phyloP scores from a whole-genome alignment of 768 basidiomycete genomes.

The Lactifluus piperatus region DNA sequence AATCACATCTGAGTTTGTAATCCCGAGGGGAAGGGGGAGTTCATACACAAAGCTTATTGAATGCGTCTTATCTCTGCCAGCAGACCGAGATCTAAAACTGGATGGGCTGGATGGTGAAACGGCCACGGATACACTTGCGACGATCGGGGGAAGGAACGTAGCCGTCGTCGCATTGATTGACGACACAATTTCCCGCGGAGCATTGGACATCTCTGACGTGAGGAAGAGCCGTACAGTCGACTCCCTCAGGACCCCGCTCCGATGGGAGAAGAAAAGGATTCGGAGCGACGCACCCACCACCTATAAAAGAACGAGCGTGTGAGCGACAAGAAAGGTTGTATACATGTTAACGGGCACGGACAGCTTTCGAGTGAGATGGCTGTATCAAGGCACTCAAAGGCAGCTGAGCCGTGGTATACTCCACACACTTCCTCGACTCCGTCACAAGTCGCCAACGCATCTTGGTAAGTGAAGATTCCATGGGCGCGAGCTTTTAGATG shows the following conservation, averaged over 20 bases:
- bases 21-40: too few species aligned
- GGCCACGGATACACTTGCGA: neutral
- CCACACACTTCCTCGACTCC: slow-evolving; percentile 31
- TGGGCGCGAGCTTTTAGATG: neutral
- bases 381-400: slow-evolving; percentile 36
- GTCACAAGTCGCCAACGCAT: slow-evolving; percentile 28
- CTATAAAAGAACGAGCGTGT: slow-evolving; percentile 19
- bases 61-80: too few species aligned
- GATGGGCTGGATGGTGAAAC: neutral
- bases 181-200: slow-evolving; percentile 5
- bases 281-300: slow-evolving; percentile 34
- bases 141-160: neutral
- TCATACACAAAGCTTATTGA: too few species aligned
- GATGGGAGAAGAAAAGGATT: slow-evolving; percentile 25
- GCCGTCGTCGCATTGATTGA: neutral
- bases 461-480: slow-evolving; percentile 25
- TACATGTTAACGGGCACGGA: slow-evolving; percentile 23
- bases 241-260: neutral
- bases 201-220: slow-evolving; percentile 14
- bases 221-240: slow-evolving; percentile 19
- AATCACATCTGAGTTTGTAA: too few species aligned
- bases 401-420: slow-evolving; percentile 27
- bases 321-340: neutral
- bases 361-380: slow-evolving; percentile 31
- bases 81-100: neutral